These are phyloP conservation scores for Xylaria telfairii DNA, from an alignment of 495 filamentous ascomycete genomes.

Conservation along the genomic window DNA sequence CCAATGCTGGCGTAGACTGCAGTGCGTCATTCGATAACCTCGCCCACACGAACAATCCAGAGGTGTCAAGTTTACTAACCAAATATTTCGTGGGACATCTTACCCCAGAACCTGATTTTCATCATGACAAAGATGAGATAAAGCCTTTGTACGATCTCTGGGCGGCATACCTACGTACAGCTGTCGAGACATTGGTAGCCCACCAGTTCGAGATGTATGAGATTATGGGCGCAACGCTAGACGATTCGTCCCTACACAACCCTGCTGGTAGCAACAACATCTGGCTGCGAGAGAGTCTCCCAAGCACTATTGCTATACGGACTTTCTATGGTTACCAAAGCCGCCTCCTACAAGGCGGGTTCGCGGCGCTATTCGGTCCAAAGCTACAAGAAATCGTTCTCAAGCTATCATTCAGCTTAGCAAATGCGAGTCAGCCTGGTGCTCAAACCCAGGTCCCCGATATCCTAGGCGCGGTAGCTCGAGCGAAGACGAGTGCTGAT, in stretches of 20 bases:
- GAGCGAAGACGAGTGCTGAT: conserved; percentile 53
- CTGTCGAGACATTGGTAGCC: conserved; percentile 55
- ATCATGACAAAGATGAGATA: conserved; percentile 44
- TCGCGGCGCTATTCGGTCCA: conserved; percentile 54
- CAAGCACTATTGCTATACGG: conserved; percentile 54
- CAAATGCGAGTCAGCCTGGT: conserved; percentile 40
- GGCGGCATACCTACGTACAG: conserved; percentile 52
- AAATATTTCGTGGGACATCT: conserved; percentile 60
- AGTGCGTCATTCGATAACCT: conserved; percentile 58
- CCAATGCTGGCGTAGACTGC: conserved; percentile 59
- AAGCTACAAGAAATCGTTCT: conserved; percentile 57
- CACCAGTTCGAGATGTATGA: conserved; percentile 58
- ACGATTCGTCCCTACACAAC: conserved; percentile 29
- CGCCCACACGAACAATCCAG: conserved; percentile 58
- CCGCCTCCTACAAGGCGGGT: conserved; percentile 56
- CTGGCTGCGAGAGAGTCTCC: conserved; percentile 51
- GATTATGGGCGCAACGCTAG: conserved; percentile 49
- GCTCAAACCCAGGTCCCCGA: conserved; percentile 50
- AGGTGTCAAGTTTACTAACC: conserved; percentile 54
- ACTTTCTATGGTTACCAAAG: conserved; percentile 60
- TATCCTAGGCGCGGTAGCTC: conserved; percentile 54
- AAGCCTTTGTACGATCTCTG: conserved; percentile 52
- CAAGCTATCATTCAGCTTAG: conserved; percentile 55
- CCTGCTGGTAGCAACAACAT: conserved; percentile 37
- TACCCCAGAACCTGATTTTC: conserved; percentile 54